These are phyloP conservation scores for Marchantia paleacea DNA, from an alignment of 225 moss, liverwort and hornwort species.

Conservation along the genomic window DNA sequence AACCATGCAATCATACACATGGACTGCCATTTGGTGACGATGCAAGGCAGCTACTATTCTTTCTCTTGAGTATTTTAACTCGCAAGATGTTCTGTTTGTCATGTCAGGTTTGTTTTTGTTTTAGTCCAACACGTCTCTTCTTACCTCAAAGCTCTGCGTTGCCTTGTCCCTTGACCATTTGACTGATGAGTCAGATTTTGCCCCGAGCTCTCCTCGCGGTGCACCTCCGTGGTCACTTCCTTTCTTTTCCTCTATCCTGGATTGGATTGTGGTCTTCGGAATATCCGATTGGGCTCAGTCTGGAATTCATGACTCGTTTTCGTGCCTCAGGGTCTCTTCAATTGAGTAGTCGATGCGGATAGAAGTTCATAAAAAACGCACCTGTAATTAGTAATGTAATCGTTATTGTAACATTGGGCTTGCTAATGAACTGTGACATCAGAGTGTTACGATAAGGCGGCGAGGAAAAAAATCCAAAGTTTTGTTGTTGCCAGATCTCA, in stretches of 20 bases:
- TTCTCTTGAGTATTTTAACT: neutral
- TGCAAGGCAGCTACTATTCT: conserved; percentile 36
- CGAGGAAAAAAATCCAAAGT: neutral
- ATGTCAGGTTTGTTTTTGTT: neutral
- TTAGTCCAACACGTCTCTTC: neutral
- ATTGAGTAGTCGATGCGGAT: conserved; percentile 10
- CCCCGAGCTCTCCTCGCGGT: neutral
- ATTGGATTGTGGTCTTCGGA: neutral
- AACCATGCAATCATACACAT: neutral
- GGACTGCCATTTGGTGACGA: neutral
- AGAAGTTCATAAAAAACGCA: conserved; percentile 4
- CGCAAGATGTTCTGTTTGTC: neutral
- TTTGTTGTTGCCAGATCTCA: neutral
- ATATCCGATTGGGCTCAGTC: neutral
- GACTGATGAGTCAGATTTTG: neutral
- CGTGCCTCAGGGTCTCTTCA: conserved; percentile 4
- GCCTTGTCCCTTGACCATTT: no score
- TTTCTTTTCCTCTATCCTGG: neutral
- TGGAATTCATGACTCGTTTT: conserved; percentile 13
- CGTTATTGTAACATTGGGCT: neutral
- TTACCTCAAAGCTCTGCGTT: neutral
- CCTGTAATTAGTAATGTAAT: conserved; percentile 4
- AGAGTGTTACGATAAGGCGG: neutral
- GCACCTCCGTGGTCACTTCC: neutral
- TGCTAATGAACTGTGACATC: neutral